phyloP scores from a whole-genome alignment of 306 rosid species.

The Benincasa hispida region DNA sequence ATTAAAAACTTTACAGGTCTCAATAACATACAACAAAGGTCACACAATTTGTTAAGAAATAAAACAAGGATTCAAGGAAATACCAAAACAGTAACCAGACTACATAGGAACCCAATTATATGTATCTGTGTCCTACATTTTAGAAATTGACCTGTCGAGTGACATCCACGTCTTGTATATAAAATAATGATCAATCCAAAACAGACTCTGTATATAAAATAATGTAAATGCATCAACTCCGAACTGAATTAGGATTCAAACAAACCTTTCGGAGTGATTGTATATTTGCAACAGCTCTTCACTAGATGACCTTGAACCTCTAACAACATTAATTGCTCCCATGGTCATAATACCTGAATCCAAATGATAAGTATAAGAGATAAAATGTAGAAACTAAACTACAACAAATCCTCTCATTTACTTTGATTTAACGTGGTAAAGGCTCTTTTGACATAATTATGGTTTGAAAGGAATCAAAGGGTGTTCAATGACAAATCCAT shows the following conservation, averaged over 20 bases:
- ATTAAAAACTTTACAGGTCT: not conserved
- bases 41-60: not conserved
- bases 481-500: no score
- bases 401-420: not conserved
- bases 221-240: not conserved
- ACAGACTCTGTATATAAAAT: not conserved
- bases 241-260: not conserved
- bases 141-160: not conserved
- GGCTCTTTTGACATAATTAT: no score
- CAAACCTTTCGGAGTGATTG: slow-evolving; percentile 82
- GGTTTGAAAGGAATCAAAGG: no score
- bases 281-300: slow-evolving; percentile 80
- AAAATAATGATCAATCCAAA: not conserved
- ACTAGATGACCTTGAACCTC: slow-evolving; percentile 86
- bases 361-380: slow-evolving; percentile 11
- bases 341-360: slow-evolving; percentile 81
- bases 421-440: no score
- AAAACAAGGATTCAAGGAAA: no score
- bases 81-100: not conserved
- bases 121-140: not conserved
- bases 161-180: not conserved
- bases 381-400: not conserved
- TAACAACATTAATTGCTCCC: slow-evolving; percentile 85
- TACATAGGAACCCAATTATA: not conserved
- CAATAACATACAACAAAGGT: not conserved